phyloP scores from a whole-genome alignment of 805 yeast species.

The Candida arabinofermentans region DNA sequence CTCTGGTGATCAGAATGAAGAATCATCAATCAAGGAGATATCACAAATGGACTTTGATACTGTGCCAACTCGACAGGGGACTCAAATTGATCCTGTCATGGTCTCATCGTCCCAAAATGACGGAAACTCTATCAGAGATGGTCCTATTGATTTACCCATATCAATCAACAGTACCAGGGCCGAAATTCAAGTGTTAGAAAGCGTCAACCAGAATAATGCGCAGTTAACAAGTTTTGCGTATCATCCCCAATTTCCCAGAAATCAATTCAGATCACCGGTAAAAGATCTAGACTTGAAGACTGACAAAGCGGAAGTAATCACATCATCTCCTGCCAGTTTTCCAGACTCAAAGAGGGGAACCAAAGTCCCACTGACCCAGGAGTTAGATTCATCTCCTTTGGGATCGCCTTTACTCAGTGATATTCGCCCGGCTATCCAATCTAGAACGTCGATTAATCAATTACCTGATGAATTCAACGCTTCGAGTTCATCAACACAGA shows the following conservation, averaged over 20 bases:
- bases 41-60: slow-evolving; percentile 1
- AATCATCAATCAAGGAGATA: slow-evolving; percentile 1
- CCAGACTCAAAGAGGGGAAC: slow-evolving; percentile 2
- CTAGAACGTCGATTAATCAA: slow-evolving; percentile 11
- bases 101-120: slow-evolving; percentile 9
- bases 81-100: slow-evolving; percentile 15
- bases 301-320: slow-evolving; percentile 10
- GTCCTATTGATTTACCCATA: neutral
- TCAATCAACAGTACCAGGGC: slow-evolving; percentile 4
- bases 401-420: neutral
- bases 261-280: neutral
- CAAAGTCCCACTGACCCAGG: neutral
- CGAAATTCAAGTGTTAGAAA: slow-evolving; percentile 20
- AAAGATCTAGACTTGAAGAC: neutral
- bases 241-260: neutral
- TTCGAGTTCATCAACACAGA: neutral
- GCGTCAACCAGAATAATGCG: slow-evolving; percentile 11
- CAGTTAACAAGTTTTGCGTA: slow-evolving; percentile 6
- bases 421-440: slow-evolving; percentile 3
- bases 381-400: slow-evolving; percentile 6
- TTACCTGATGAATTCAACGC: slow-evolving; percentile 8
- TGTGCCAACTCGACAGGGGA: slow-evolving; percentile 4
- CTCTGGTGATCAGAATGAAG: neutral
- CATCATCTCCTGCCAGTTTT: slow-evolving; percentile 16
- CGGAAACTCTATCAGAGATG: neutral